Evolutionary conservation across 2,329 filamentous ascomycete genomes (phyloP), one percentile per base, ranked within the genome.

Genomic region (Dactylellina cionopaga): DNA sequence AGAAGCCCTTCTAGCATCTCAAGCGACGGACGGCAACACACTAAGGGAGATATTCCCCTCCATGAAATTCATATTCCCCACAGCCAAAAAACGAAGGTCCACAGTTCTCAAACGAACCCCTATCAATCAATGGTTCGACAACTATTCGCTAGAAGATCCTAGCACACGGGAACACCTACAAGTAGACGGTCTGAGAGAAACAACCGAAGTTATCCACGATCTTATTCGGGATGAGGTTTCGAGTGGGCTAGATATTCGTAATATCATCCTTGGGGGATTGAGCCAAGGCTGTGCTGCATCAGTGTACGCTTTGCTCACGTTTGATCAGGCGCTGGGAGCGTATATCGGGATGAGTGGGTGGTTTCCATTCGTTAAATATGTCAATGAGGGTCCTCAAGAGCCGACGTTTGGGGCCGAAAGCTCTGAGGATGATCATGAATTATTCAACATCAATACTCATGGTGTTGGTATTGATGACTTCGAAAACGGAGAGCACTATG

Each of bases 71-170:
- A 54, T 75, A 3, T 74, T 86, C 63, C 84, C 84, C 0, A 85
- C 84, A 0, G 81, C 85, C 0, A 80, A 78, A 7, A 81, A 81
- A 11, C 80, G 83, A 0, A 81, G 83, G 6, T 81, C 84, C 0
- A 80, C 77, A 0, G 79, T 80, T 2, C 82, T 84, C 41, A 80
- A 82, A 6, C 80, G 81, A 2, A 78, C 80, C 0, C 77, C 79
- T 9, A 80, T 85, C 27, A 82, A 83, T 9, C 83, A 84, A 76
- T 87, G 85, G 84, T 85, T 85, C 73, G 81, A 86, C 74, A 80
- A 82, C 7, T 82, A 80, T 17, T 80, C 79, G 0, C 76, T 84
- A 0, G 74, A 79, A 0, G 79, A 84, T 41, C 83, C 81, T 0
- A 79, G 79, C 0, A 75, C 81, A 15, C 79, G 81, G 41, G 78